Base-by-base conservation (phyloP, 805 yeast species). In the Starmerella ratchasimensis region DNA sequence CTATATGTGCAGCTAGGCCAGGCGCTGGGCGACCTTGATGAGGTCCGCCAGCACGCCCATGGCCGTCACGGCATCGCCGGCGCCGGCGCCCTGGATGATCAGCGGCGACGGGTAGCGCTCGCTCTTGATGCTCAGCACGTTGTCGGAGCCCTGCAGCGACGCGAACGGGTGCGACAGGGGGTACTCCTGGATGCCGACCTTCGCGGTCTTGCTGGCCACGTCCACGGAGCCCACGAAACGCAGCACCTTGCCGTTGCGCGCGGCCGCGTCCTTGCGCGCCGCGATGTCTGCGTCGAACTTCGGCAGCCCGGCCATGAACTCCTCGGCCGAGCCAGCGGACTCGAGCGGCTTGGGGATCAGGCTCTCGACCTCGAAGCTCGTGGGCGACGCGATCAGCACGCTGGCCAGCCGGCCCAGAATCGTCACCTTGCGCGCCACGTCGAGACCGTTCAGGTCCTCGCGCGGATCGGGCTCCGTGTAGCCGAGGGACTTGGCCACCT, bases 401-500 rank as follows among this genome's bases (percentile, higher is more conserved):
- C 98, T 98, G 13, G 95, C 69, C 37, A 90, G 71, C 68, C 99
- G 80, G 33, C 95, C 94, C 46, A 90, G 71, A 48, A 90, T 90
- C 19, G 98, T 84, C 22, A 90, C 95, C 62, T 90, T 90, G 71
- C 99, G 79, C 31, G 99, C 99, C 44, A 90, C 95, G 57, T 90
- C 99, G 58, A 90, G 70, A 38, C 99, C 99, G 60, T 88, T 90
- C 61, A 90, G 72, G 58, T 90, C 99, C 60, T 90, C 99, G 64
- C 99, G 78, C 61, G 99, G 98, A 60, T 90, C 99, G 34, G 99
- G 99, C 64, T 90, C 98, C 29, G 96, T 88, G 71, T 83, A 90
- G 36, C 99, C 99, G 48, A 83, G 67, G 36, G 75, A 62, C 63
- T 88, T 88, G 37, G 99, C 98, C 33, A 75, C 74, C 46, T 71